A percentile compares a stretch with the other conserved stretches of the same genome.
These are phyloP conservation scores for Penicillium egyptiacum DNA, from an alignment of 495 filamentous ascomycete species.

Conservation along the genomic window DNA sequence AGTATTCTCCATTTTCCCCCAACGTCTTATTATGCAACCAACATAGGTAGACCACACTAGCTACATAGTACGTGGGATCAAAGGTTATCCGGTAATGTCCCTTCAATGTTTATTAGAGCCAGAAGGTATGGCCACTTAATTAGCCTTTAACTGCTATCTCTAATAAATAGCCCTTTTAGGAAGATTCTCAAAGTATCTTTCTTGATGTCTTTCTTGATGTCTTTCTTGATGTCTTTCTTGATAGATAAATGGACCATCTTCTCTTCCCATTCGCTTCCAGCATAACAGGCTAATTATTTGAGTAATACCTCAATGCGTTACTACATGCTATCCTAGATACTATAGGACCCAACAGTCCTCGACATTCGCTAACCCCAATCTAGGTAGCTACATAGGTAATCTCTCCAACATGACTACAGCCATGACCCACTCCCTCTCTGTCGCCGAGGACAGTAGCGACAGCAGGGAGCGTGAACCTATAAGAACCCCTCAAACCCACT, in stretches of 20 bases:
- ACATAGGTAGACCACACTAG: background rate
- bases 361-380: constrained; percentile 2
- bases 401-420: constrained; percentile 39
- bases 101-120: too few species aligned
- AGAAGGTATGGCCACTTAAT: background rate
- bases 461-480: constrained; percentile 10
- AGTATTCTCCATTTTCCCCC: background rate
- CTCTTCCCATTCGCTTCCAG: too few species aligned
- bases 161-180: background rate
- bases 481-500: constrained; percentile 29
- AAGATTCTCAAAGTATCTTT: background rate
- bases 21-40: background rate
- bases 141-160: background rate
- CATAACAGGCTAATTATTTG: background rate
- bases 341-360: background rate
- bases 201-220: background rate
- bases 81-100: background rate
- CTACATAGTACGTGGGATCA: background rate
- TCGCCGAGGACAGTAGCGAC: constrained; percentile 41
- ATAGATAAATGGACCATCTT: background rate
- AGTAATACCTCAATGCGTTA: background rate
- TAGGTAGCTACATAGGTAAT: background rate
- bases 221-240: background rate
- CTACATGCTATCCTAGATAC: background rate
- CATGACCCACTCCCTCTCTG: constrained; percentile 45